Evolutionary conservation across 1,139 yeast species (phyloP).

Genomic region (Pichia sp.): DNA sequence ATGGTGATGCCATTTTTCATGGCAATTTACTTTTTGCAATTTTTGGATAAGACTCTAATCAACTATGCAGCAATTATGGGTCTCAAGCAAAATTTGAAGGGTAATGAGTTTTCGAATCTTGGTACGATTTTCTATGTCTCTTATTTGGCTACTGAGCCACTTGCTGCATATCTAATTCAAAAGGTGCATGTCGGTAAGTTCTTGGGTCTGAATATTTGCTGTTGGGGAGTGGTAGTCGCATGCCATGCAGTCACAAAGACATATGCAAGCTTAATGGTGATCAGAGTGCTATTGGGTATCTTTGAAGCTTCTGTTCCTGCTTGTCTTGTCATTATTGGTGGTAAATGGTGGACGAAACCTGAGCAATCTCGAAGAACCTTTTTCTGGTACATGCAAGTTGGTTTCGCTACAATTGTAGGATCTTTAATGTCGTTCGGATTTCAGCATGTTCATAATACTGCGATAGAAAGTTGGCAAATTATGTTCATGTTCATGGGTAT

Average conservation of each 20-base stretch:
- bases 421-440: conserved; percentile 41
- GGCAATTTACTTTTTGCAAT: conserved; percentile 16
- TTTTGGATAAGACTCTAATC: conserved; percentile 15
- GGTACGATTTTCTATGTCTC: conserved; percentile 43
- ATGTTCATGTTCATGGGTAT: conserved; percentile 25
- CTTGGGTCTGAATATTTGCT: conserved; percentile 12
- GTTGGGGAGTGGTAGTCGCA: conserved; percentile 16
- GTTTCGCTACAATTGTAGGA: conserved; percentile 40
- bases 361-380: conserved; percentile 40
- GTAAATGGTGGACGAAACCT: conserved; percentile 40
- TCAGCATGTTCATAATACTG: conserved; percentile 34
- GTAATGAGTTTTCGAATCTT: conserved; percentile 25
- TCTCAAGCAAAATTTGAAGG: conserved; percentile 34
- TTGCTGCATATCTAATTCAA: conserved; percentile 14
- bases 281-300: conserved; percentile 18
- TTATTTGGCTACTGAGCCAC: conserved; percentile 11
- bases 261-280: conserved; percentile 13
- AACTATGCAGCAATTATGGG: conserved; percentile 48
- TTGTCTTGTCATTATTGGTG: conserved; percentile 22
- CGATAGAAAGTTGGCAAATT: conserved; percentile 24
- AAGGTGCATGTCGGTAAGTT: conserved; percentile 15
- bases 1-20: conserved; percentile 17
- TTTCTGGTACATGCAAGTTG: conserved; percentile 40
- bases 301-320: conserved; percentile 17
- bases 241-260: conserved; percentile 21